Percentiles rank a stretch among this genome's conserved stretches.
phyloP scores from a whole-genome alignment of 2,329 filamentous ascomycete species.

The Fusarium napiforme region DNA sequence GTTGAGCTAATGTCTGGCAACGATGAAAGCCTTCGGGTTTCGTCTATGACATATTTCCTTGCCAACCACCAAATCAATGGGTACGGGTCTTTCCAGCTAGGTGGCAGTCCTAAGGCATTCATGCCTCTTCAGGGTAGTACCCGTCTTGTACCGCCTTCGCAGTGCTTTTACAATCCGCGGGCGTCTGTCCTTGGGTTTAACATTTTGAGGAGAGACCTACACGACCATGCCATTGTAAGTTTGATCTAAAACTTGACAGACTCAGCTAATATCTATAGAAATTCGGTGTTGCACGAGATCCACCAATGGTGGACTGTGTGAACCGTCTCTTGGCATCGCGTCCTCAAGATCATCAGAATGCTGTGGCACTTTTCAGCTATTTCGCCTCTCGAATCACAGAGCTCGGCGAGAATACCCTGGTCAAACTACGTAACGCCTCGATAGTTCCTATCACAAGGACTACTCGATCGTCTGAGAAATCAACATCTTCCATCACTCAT shows the following conservation, averaged over 20 bases:
- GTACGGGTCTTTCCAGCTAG: slow-evolving; percentile 74
- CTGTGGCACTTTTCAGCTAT: slow-evolving; percentile 81
- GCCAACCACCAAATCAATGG: slow-evolving; percentile 80
- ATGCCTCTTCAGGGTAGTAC: slow-evolving; percentile 78
- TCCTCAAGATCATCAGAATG: slow-evolving; percentile 73
- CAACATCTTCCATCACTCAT: slow-evolving; percentile 45
- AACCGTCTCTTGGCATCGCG: slow-evolving; percentile 77
- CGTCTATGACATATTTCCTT: slow-evolving; percentile 84
- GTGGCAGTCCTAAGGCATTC: slow-evolving; percentile 66
- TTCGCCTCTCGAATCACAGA: slow-evolving; percentile 82
- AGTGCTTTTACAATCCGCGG: slow-evolving; percentile 84
- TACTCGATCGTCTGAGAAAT: slow-evolving; percentile 54
- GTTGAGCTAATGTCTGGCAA: slow-evolving; percentile 79
- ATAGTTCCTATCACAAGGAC: slow-evolving; percentile 75
- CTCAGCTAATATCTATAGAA: slow-evolving; percentile 58
- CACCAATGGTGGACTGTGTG: slow-evolving; percentile 80
- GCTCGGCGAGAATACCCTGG: slow-evolving; percentile 69
- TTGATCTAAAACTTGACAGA: not conserved
- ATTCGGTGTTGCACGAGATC: slow-evolving; percentile 87
- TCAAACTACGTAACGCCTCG: slow-evolving; percentile 69
- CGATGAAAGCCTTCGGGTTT: slow-evolving; percentile 68
- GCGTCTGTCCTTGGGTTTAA: slow-evolving; percentile 83
- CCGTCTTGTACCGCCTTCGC: slow-evolving; percentile 75
- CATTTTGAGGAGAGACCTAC: slow-evolving; percentile 80
- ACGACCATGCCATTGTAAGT: slow-evolving; percentile 73